Evolutionary conservation across 345 rosid genomes (phyloP).

Genomic region (Toxicodendron radicans): DNA sequence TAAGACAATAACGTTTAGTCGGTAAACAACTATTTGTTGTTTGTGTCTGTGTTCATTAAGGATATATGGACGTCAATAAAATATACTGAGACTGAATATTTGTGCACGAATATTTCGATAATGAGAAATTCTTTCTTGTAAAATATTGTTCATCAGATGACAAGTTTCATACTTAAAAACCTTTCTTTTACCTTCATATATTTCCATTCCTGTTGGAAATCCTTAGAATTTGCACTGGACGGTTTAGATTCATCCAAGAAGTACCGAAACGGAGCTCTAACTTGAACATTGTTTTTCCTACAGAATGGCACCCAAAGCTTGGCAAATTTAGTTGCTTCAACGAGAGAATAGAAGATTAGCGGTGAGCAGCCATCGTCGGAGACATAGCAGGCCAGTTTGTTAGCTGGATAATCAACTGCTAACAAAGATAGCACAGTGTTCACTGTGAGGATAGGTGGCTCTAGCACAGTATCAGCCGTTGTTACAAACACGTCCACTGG

Average conservation of each 20-base stretch:
- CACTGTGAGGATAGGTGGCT: conserved; percentile 47
- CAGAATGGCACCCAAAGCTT: conserved; percentile 80
- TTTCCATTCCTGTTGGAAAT: conserved; percentile 49
- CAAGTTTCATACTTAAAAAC: neutral
- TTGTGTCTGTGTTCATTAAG: too few species aligned
- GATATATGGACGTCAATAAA: too few species aligned
- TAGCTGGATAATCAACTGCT: conserved; percentile 51
- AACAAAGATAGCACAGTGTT: conserved; percentile 54
- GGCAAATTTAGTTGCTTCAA: conserved; percentile 62
- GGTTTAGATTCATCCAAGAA: conserved; percentile 23
- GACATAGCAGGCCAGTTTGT: conserved; percentile 50
- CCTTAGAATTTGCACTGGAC: conserved; percentile 21
- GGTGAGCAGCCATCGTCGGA: conserved; percentile 63
- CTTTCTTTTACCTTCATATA: conserved; percentile 42
- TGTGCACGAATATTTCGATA: too few species aligned
- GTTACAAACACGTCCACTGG: conserved; percentile 59
- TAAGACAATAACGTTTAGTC: too few species aligned
- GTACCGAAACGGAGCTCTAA: conserved; percentile 73
- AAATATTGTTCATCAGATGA: too few species aligned
- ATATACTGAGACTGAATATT: too few species aligned
- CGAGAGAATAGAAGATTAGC: conserved; percentile 51
- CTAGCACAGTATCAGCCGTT: conserved; percentile 46
- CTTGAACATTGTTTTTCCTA: conserved; percentile 43
- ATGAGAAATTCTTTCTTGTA: too few species aligned
- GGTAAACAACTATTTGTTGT: too few species aligned